Base-by-base conservation (phyloP, 2,329 filamentous ascomycete species). In the Apiospora saccharicola region DNA sequence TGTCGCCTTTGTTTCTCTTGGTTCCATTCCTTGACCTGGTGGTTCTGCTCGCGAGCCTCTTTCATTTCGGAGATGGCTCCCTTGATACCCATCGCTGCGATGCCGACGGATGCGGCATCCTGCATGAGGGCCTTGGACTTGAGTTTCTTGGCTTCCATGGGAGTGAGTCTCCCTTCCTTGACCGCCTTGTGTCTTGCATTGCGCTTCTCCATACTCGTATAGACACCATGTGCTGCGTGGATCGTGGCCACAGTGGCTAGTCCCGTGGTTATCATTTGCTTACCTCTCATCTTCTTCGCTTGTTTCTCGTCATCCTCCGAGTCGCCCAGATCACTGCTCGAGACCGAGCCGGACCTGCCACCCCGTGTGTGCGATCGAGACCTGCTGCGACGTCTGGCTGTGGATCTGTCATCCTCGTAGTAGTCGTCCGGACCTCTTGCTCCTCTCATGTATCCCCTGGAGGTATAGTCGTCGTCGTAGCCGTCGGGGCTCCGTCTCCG, bases 281-380 rank as follows among this genome's bases (percentile, higher is more conserved):
- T 90, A 89, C 88, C 88, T 88, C 84, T 87, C 84, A 90, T 88
- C 80, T 88, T 90, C 80, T 84, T 86, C 49, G 84, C 84, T 74
- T 82, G 83, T 79, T 85, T 89, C 79, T 86, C 84, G 75, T 90
- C 89, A 30, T 88, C 87, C 24, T 88, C 86, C 74, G 89, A 90
- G 80, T 90, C 87, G 69, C 88, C 88, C 68, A 90, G 79, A 76
- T 90, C 87, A 26, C 86, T 87, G 46, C 86, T 88, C 22, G 87
- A 89, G 67, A 82, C 83, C 68, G 88, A 88, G 69, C 82, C 83
- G 46, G 85, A 86, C 75, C 83, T 82, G 78, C 83, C 80, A 70
- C 81, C 81, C 70, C 81, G 68, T 41, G 46, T 41, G 12, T 53
- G 79, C 76, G 83, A 81, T 67, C 82, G 79, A 67, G 83, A 84